Evolutionary conservation across 2,329 filamentous ascomycete genomes (phyloP), one percentile per base, ranked within the genome.

Genomic region (Fusarium equiseti): DNA sequence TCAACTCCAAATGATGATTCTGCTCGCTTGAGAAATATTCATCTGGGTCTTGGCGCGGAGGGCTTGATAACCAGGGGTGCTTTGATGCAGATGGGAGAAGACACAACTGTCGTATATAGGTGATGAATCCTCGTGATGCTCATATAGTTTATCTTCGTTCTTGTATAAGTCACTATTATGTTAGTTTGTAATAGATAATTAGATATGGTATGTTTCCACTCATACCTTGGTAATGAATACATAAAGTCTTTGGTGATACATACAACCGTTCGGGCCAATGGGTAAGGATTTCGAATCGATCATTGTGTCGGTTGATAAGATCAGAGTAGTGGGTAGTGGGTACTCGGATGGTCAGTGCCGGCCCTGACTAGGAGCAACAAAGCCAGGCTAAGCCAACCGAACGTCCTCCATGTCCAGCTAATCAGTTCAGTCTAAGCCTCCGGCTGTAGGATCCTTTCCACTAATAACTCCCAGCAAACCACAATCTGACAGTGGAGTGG

Each of bases 21-120:
- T 43, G 6, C 5, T 5, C 29, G 44, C 13, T 20, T 18, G 40
- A 38, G 18, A 0, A 11, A 16, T 8, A 15, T 53, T 3, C 50
- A 53, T 24, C 20, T 70, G 5, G 29, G n/a, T 1, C 20, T 69
- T 24, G 54, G 54, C 4, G 42, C 44, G 2, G 42, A 70, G 12
- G 54, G 46, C 2, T 4, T 53, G 29, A 31, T 70, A 24, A 45
- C 51, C 11, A 46, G 20, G 18, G 24, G 20, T 20, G 9, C 44
- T 7, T 16, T 49, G 20, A 53, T 29, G 22, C 46, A 24, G 18
- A 26, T 20, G 22, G 13, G 8, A 13, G 18, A 12, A 49, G 12
- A 20, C 11, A 38, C 15, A 4, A 20, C 20, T 18, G 27, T 22
- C n/a, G 20, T 16, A 12, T 20, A 51, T 15, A 43, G 35, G 6